Conservation (phyloP, 2,329 filamentous ascomycete species). For the Xylariaceae sp. region DNA sequence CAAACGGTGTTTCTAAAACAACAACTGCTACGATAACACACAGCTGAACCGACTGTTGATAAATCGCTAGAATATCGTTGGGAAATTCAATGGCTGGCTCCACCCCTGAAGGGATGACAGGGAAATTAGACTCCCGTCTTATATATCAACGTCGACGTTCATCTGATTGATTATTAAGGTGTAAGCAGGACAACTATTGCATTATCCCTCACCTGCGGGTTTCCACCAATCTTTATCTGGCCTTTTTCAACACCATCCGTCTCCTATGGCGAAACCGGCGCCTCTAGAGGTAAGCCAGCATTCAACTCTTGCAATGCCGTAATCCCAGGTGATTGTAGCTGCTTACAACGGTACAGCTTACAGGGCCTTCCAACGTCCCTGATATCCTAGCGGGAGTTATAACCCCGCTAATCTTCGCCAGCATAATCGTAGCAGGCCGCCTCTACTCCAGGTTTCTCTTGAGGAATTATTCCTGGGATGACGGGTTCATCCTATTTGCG, state of each 20-base stretch:
- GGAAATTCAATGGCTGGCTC: neutral
- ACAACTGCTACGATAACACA: neutral
- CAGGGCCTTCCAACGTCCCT: conserved; percentile 21
- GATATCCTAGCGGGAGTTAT: conserved; percentile 22
- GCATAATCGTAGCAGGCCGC: conserved; percentile 19
- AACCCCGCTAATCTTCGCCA: conserved; percentile 20
- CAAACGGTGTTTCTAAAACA: neutral
- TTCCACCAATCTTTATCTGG: conserved; percentile 4
- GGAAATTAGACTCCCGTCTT: conserved; percentile 1
- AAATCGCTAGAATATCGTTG: neutral
- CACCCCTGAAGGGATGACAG: conserved; percentile 4
- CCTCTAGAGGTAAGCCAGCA: conserved; percentile 19
- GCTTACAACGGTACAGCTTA: conserved; percentile 17
- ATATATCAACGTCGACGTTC: conserved; percentile 20
- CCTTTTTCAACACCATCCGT: conserved; percentile 7
- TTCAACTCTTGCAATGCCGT: conserved; percentile 2
- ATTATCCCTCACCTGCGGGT: neutral
- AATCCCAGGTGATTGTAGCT: conserved; percentile 5
- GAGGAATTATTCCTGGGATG: conserved; percentile 25
- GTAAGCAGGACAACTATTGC: conserved; percentile 4
- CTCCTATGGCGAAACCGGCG: conserved; percentile 14
- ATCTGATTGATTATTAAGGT: conserved; percentile 6
- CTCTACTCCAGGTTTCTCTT: conserved; percentile 21
- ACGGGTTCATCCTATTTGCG: conserved; percentile 20
- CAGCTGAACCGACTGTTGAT: neutral